Base-by-base conservation (phyloP, 768 basidiomycete species). In the Rhizopogon sp. region DNA sequence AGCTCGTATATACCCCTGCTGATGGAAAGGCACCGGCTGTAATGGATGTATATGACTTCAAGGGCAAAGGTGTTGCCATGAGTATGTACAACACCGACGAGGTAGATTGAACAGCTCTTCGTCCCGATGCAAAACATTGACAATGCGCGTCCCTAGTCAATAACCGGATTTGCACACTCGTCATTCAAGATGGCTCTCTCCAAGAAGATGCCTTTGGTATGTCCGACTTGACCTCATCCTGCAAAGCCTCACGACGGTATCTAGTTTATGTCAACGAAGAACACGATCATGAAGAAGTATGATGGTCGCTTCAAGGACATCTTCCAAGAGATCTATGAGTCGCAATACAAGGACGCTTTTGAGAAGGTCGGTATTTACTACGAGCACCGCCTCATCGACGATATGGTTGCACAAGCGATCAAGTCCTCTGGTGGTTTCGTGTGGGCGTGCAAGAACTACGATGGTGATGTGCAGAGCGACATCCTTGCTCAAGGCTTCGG, bases 251-350 rank as follows among this genome's bases (percentile, higher is more conserved):
- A 31, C 39, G 41, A 51, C 28, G 20, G 3, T 31, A 9, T 52
- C 35, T 22, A 90, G 84, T 98, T 95, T 80, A 84, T 98, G 90
- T 94, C 92, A 10, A 98, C 96, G 41, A 98, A 99, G 78, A 98
- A 96, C 74, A 96, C 93, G 22, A 95, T 96, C 73, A 66, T 96
- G 67, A 96, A 99, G 77, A 94, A 88, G 68, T 99, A 99, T 70
- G 97, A 98, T 66, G 97, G 97, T 43, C 84, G 95, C 31, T 99
- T 98, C 84, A 99, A 99, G 79, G 97, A 99, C 65, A 94, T 96
- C 68, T 97, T 99, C 86, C 86, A 98, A 71, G 93, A 97, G 65
- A 87, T 98, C 64, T 99, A 93, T 70, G 91, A 96, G 6, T 64
- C 76, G 78, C 64, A 84, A 54, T 94, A 93, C 79, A 87, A 87